Evolutionary conservation across 257 asterid species (phyloP), one percentile per base, ranked within the genome.

Genomic region (Coffea canephora): DNA sequence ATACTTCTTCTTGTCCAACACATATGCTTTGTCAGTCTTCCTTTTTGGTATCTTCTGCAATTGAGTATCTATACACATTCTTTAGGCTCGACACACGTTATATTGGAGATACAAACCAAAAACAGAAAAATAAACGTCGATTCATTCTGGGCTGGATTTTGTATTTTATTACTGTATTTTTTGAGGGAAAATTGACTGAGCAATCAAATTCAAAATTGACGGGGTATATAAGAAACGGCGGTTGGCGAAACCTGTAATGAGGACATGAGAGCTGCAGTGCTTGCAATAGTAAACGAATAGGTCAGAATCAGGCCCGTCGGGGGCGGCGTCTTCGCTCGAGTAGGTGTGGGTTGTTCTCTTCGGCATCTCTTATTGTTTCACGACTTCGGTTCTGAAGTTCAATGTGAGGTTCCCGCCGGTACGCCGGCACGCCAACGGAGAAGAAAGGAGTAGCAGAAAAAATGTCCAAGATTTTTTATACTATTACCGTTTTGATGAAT

Each of bases 1-100:
- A 86, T 94, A 94, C 84, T 94, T 86, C 79, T 85, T 90, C 87
- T 86, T 90, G 89, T 96, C 97, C 94, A 96, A 82, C 77, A 92
- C 99, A 86, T 96, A 96, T 41, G 99, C 27, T 76, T 91, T 92
- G 88, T 96, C 99, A 8, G 99, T 96, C 87, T 94, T 96, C 82
- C 99, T 85, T 86, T 94, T 94, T 39, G 99, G 98, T 95, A 96
- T 94, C 91, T 94, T 96, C 97, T 96, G 99, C 94, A 96, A 91
- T 88, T 96, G 99, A 18, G 93, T 92, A 88, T 96, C 99, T 96
- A 90, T 78, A 89, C 73, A 79, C 61, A 82, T 64, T 71, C 80
- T 83, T 91, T 82, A 89, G 93, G 77, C 72, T 74, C 69, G 41
- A 77, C 80, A 85, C 73, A 45, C 68, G 65, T 79, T 62, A 65